These are phyloP conservation scores for Pseudonectria buxi DNA, from an alignment of 2,329 filamentous ascomycete species.

Conservation along the genomic window DNA sequence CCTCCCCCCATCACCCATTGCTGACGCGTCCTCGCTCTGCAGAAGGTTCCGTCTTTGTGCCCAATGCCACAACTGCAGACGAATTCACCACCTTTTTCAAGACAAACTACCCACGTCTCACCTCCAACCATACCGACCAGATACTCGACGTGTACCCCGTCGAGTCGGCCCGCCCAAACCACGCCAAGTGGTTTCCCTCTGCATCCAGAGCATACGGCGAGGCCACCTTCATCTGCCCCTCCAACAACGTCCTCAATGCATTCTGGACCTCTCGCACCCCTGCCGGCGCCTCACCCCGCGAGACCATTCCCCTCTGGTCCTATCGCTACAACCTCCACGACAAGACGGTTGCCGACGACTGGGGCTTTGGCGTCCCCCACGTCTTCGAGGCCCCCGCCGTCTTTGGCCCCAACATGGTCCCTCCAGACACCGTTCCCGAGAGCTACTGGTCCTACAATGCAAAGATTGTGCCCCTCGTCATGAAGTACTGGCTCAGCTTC, in stretches of 20 bases:
- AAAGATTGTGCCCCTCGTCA: constrained; percentile 37
- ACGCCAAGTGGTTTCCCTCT: constrained; percentile 38
- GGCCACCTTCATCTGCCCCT: constrained; percentile 38
- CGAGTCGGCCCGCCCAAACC: constrained; percentile 27
- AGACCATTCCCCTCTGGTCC: constrained; percentile 29
- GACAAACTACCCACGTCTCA: constrained; percentile 42
- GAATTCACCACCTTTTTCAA: constrained; percentile 35
- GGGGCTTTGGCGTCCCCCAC: constrained; percentile 42
- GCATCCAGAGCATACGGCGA: constrained; percentile 38
- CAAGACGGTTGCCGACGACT: constrained; percentile 19
- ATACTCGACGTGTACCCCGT: constrained; percentile 36
- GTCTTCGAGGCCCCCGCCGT: constrained; percentile 41
- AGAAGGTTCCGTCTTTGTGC: constrained; percentile 42
- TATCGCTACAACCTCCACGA: constrained; percentile 46
- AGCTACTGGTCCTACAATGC: constrained; percentile 41
- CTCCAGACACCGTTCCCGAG: constrained; percentile 1
- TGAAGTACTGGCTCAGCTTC: constrained; percentile 46
- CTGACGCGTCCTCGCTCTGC: constrained; percentile 5
- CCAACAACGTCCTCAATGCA: constrained; percentile 32
- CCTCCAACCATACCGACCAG: constrained; percentile 24
- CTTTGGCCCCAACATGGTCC: constrained; percentile 36
- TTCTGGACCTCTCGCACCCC: constrained; percentile 15
- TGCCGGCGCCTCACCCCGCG: constrained; percentile 2
- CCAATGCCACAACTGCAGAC: constrained; percentile 27
- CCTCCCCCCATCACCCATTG: not conserved